Base-by-base conservation (phyloP, 2,329 filamentous ascomycete species). In the Fonsecaea pedrosoi region DNA sequence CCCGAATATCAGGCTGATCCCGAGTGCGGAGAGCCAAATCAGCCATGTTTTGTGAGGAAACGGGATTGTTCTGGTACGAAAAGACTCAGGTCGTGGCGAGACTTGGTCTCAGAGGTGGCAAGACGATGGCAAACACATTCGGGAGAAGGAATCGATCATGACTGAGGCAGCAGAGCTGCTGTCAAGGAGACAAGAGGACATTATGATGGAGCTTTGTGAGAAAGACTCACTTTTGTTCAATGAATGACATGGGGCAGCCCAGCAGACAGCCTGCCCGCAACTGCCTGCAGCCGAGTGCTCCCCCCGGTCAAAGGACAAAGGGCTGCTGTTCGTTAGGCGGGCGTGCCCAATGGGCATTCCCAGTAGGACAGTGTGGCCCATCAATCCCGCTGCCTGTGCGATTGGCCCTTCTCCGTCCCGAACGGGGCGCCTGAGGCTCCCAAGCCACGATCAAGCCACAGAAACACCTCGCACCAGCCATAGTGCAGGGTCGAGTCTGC, bases 191-290 rank as follows among this genome's bases (percentile, higher is more conserved):
- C 34, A 56, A 60, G 63, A 66, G 54, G 30, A 34, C 56, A 56
- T 70, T 65, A 66, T 68, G 65, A 66, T 18, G 40, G 40, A 64
- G 53, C 60, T 68, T 68, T 37, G 55, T 59, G 6, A 64, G 65
- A 50, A 50, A 65, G 58, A 62, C 66, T 54, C 68, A 68, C 68
- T 66, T 30, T 56, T 70, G 68, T 70, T 70, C 68, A 70, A 70
- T 69, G 40, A 70, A 70, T 69, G 40, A 42, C 59, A 57, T 25
- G 32, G 42, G 42, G 25, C 59, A 54, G 45, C 45, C 30, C 30
- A 32, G 30, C 30, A 32, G 30, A 32, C 30, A 5, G 30, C 30
- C 30, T 32, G 30, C 30, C 59, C 59, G 59, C 48, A 37, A n/a
- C 54, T 37, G 40, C 56, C 56, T 15, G 40, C 13, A 32, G 25